Evolutionary conservation across 2,329 filamentous ascomycete genomes (phyloP).

Genomic region (Fusarium ramigenum): DNA sequence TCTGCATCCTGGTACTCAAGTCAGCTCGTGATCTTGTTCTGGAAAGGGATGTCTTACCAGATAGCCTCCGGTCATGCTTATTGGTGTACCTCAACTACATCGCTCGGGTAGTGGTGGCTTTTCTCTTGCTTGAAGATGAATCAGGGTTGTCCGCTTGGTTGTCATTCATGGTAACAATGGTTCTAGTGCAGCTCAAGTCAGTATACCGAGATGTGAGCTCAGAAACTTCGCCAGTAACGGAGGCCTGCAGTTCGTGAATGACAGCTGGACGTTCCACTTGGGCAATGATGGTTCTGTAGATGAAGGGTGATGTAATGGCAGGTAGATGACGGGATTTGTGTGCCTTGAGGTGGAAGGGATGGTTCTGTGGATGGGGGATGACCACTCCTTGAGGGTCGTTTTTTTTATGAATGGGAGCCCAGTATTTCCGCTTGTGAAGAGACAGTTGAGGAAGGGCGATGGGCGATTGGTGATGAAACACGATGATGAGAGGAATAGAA

Average conservation of each 20-base stretch:
- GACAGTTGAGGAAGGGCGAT: not conserved
- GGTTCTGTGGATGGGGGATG: not conserved
- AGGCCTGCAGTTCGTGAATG: fast-evolving
- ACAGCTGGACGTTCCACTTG: not conserved
- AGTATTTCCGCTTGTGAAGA: not conserved
- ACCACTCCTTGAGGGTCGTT: no score
- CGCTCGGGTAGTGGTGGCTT: fast-evolving
- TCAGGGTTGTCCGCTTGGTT: not conserved
- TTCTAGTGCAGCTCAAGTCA: not conserved
- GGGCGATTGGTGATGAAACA: no score
- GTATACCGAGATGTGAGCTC: no score
- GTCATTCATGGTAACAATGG: not conserved
- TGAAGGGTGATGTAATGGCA: not conserved
- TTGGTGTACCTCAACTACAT: not conserved
- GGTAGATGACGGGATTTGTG: not conserved
- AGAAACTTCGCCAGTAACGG: not conserved
- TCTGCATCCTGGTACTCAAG: not conserved
- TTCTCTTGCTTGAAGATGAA: not conserved
- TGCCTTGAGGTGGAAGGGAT: not conserved
- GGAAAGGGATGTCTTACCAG: fast-evolving
- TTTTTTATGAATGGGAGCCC: not conserved
- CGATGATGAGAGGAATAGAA: not conserved
- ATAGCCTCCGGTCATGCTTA: fast-evolving
- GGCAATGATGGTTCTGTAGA: not conserved
- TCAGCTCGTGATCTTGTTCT: not conserved